These are phyloP conservation scores for Scheffersomyces amazonensis DNA, from an alignment of 805 yeast genomes.

Conservation along the genomic window DNA sequence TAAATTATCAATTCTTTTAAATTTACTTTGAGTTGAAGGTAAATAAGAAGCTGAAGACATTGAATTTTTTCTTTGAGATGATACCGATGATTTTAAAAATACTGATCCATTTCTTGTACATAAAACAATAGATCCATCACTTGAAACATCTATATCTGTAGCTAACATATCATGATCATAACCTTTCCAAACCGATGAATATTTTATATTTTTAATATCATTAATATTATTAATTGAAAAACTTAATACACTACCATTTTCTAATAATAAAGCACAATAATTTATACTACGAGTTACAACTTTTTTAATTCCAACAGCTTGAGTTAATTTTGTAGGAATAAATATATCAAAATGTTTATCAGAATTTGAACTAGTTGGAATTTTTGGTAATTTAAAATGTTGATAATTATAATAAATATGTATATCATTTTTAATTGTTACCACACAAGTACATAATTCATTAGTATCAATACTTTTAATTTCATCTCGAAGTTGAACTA, in stretches of 20 bases:
- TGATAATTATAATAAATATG: constrained; percentile 59
- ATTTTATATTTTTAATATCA: constrained; percentile 41
- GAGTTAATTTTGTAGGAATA: constrained; percentile 50
- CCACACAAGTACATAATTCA: constrained; percentile 67
- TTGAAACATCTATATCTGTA: constrained; percentile 64
- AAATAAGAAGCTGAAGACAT: constrained; percentile 23
- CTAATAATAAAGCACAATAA: constrained; percentile 48
- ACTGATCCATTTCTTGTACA: constrained; percentile 71
- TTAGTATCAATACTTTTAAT: constrained; percentile 60
- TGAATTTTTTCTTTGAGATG: constrained; percentile 25
- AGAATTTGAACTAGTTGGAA: constrained; percentile 30
- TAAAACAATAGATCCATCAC: constrained; percentile 66
- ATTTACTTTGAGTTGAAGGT: constrained; percentile 42
- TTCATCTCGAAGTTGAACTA: constrained; percentile 42
- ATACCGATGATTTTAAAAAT: constrained; percentile 35
- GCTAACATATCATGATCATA: constrained; percentile 54
- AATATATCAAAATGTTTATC: constrained; percentile 51
- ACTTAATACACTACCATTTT: constrained; percentile 57
- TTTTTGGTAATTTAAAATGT: constrained; percentile 46
- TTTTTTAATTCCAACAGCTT: constrained; percentile 31
- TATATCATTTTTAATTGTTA: constrained; percentile 56
- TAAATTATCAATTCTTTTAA: constrained; percentile 49
- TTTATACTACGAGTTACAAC: constrained; percentile 36
- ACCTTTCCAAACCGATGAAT: constrained; percentile 59
- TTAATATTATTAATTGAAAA: constrained; percentile 17